A percentile compares a stretch with the other conserved stretches of the same genome.
Conservation (phyloP, 148 eudicot genomes). For the Vaccinium myrtillus region DNA sequence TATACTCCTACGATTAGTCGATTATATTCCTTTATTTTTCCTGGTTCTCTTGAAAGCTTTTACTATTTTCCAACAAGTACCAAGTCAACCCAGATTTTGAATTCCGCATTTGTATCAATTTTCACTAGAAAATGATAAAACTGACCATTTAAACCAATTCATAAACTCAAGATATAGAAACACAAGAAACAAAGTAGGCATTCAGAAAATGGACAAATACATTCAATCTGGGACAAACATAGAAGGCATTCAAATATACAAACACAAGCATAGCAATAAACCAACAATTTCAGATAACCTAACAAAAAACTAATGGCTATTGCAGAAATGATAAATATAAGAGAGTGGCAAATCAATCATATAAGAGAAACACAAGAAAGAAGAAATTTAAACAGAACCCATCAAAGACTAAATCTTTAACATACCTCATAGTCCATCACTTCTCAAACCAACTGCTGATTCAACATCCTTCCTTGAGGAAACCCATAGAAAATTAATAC, state of each 20-base stretch:
- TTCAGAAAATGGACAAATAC: background rate
- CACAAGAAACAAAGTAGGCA: background rate
- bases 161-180: background rate
- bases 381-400: slow-evolving; percentile 8
- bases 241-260: slow-evolving; percentile 6
- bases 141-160: slow-evolving; percentile 9
- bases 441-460: slow-evolving; percentile 7
- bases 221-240: background rate
- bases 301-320: background rate
- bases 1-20: background rate
- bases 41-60: background rate
- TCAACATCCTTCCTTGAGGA: background rate
- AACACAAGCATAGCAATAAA: slow-evolving; percentile 5
- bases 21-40: background rate
- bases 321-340: background rate
- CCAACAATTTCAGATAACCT: slow-evolving; percentile 18
- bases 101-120: background rate
- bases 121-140: slow-evolving; percentile 1
- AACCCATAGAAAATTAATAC: slow-evolving; percentile 2
- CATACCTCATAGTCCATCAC: slow-evolving; percentile 37
- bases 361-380: background rate
- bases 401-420: slow-evolving; percentile 22
- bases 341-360: background rate
- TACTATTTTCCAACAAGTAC: background rate
- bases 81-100: background rate